Base-by-base conservation (phyloP, 176 grass and related monocot genomes). In the Aegilops bicornis region DNA sequence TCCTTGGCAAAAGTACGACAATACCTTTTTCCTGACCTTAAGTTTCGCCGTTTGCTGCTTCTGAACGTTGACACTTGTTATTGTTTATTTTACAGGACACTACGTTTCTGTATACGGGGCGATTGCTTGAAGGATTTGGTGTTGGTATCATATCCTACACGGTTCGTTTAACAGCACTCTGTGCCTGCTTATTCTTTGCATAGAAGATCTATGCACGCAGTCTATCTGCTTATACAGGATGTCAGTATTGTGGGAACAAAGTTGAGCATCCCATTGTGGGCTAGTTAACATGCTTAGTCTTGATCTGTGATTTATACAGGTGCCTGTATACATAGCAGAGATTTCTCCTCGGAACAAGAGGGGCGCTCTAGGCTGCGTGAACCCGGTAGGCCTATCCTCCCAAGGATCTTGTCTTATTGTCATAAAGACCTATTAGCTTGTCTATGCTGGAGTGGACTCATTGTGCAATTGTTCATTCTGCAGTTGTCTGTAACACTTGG, bases 301-400 rank as follows among this genome's bases (percentile, higher is more conserved):
- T 90, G 45, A 47, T 79, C 14, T 61, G 36, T 32, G 3, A 67
- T 35, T 76, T 78, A 19, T 78, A 76, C 68, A 98, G 94, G 93
- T 98, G 50, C 97, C 97, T 52, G 97, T 98, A 32, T 98, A 98
- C 79, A 98, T 96, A 80, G 92, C 97, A 50, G 97, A 98, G 88
- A 96, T 98, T 82, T 80, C 92, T 61, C 97, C 97, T 70, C 92
- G 96, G 52, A 98, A 96, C 71, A 92, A 90, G 90, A 92, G 97
- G 94, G 97, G 97, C 42, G 88, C 90, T 73, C 97, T 98, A 48
- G 97, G 97, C 10, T 86, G 92, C 10, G 92, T 98, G 22, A 96
- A 98, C 85, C 94, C 96, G 90, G 97, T 96, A n/a, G 31, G 40
- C 81, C 77, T 54, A 33, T 77, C 27, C 27, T 79, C 64, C 15